Base-by-base conservation (phyloP, 352 stramenopile species). In the Phytophthora brassicae region DNA sequence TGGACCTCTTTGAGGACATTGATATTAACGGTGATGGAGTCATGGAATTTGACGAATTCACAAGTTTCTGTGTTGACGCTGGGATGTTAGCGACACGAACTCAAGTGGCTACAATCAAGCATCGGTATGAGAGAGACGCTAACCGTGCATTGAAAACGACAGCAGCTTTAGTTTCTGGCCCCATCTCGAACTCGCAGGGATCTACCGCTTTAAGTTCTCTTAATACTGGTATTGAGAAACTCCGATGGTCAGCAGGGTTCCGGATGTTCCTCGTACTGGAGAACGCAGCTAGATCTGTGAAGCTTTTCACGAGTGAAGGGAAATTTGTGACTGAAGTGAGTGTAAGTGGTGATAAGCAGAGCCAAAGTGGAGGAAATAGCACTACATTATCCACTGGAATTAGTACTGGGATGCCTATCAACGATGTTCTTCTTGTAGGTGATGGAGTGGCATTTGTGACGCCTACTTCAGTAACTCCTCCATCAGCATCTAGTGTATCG, bases 11-110 rank as follows among this genome's bases (percentile, higher is more conserved):
- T 31, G 81, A 95, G 24, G 79, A 89, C 57, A 96, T 96, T 45
- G 87, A 96, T 60, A 90, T 93, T 63, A 96, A 96, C 43, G 87
- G 87, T 23, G 87, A 96, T 35, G 84, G 86, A 6, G 73, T 72
- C 3, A 88, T 94, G 71, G 87, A 96, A 41, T 94, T 93, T 50
- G 83, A 90, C 22, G 87, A 96, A 64, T 93, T 95, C 52, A 94
- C 87, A 39, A 90, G 79, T 20, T 96, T 89, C 51, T 96, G 87
- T 57, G 84, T 95, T 11, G 87, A 94, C 50, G 86, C 84, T 12
- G 87, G 87, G 5, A 94, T 95, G 81, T 71, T 92, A 31, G 81
- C 85, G 7, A 90, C 79, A 16, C 66, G 85, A 33, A 47, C 51
- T 14, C 70, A 88, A 23, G 62, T 63, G 0, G 46, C 63, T 2